Percentiles rank a stretch among this genome's conserved stretches.
These are phyloP conservation scores for Mikania micrantha DNA, from an alignment of 129 eudicot genomes.

Conservation along the genomic window DNA sequence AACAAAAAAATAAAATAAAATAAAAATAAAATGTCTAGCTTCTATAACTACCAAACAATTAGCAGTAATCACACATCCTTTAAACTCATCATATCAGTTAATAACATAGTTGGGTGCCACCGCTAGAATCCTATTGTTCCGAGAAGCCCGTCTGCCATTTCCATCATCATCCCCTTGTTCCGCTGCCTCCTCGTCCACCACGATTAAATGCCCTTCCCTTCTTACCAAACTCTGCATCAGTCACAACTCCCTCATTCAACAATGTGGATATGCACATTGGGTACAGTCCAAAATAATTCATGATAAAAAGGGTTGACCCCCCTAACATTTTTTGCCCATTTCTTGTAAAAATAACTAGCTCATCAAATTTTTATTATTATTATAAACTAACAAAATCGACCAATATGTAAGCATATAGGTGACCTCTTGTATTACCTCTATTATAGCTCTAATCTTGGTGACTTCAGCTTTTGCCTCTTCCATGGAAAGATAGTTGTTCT, in stretches of 20 bases:
- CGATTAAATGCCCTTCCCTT: slow-evolving; percentile 87
- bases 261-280: background rate
- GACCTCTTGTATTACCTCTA: slow-evolving; percentile 48
- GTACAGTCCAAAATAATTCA: background rate
- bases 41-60: background rate
- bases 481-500: slow-evolving; percentile 51
- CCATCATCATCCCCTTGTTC: slow-evolving; percentile 42
- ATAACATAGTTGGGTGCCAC: slow-evolving; percentile 93
- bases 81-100: slow-evolving; percentile 28
- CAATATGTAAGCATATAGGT: background rate
- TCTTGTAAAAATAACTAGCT: no score
- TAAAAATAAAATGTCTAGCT: background rate
- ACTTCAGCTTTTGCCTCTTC: slow-evolving; percentile 78
- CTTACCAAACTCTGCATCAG: slow-evolving; percentile 68
- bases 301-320: background rate
- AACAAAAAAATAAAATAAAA: no score
- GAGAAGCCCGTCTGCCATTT: slow-evolving; percentile 38
- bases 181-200: slow-evolving; percentile 56
- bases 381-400: no score
- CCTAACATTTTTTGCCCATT: background rate
- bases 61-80: slow-evolving; percentile 10
- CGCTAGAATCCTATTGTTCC: slow-evolving; percentile 79
- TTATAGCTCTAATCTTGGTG: slow-evolving; percentile 72
- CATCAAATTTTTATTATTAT: no score
- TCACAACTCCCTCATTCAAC: background rate